These are phyloP conservation scores for Leccinum ochraceum DNA, from an alignment of 768 basidiomycete species.

Conservation along the genomic window DNA sequence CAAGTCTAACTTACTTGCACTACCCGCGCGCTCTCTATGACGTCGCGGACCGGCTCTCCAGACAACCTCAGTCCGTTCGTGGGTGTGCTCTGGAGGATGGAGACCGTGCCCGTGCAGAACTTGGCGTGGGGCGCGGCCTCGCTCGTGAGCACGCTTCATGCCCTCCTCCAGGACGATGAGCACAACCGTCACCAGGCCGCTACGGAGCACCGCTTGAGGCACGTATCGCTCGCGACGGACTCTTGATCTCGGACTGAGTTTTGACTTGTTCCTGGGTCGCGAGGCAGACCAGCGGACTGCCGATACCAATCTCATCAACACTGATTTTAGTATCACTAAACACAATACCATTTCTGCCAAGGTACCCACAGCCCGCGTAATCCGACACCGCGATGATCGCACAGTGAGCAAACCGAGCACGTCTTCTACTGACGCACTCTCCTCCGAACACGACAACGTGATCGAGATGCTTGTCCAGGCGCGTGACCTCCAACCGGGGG, in stretches of 20 bases:
- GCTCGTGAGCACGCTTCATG: constrained; percentile 41
- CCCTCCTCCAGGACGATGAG: constrained; percentile 32
- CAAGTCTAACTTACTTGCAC: constrained; percentile 27
- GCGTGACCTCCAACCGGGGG: constrained; percentile 30
- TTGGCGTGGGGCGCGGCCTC: constrained; percentile 39
- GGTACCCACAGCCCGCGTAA: not conserved
- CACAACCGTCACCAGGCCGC: constrained; percentile 14
- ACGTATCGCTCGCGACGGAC: constrained; percentile 60
- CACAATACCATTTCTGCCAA: not conserved
- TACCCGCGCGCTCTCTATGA: constrained; percentile 46
- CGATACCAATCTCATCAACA: too few relatives aligned
- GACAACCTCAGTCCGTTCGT: constrained; percentile 41
- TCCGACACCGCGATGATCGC: not conserved
- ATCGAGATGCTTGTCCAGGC: constrained; percentile 39
- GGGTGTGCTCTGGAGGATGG: constrained; percentile 60
- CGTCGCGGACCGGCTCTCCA: constrained; percentile 40
- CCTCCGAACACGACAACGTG: constrained; percentile 45
- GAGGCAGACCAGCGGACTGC: too few relatives aligned
- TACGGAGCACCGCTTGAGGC: constrained; percentile 25
- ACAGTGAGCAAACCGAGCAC: constrained; percentile 43
- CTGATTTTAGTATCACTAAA: not conserved
- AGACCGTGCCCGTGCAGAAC: constrained; percentile 42
- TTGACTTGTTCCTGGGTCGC: too few relatives aligned
- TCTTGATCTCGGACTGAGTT: constrained; percentile 36
- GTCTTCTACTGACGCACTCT: constrained; percentile 38